Evolutionary conservation across 2,329 filamentous ascomycete genomes (phyloP).

Genomic region (Leptographium lundbergii): DNA sequence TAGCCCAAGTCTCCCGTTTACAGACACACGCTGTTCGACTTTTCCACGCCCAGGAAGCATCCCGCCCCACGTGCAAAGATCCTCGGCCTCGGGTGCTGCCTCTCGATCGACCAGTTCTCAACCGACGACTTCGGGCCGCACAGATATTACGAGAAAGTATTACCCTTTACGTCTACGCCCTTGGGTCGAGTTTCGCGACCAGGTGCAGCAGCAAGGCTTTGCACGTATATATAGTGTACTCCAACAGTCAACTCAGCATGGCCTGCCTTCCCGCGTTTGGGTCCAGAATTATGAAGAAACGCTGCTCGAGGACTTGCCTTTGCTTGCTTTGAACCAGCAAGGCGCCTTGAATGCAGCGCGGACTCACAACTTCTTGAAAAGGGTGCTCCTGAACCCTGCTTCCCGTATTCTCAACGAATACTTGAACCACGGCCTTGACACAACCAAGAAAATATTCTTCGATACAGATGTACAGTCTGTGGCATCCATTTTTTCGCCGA

Average conservation of each 20-base stretch:
- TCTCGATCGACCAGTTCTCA: constrained; percentile 2
- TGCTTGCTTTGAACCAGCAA: constrained; percentile 1
- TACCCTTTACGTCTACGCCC: constrained; percentile 13
- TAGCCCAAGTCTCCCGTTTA: constrained; percentile 6
- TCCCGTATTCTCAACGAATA: constrained; percentile 3
- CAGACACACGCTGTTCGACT: constrained; percentile 3
- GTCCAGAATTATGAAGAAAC: constrained; percentile 1
- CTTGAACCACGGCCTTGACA: neutral
- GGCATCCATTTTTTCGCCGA: neutral
- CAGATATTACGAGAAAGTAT: neutral
- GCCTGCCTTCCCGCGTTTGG: constrained; percentile 1
- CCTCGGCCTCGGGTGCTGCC: neutral
- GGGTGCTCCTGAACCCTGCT: constrained; percentile 1
- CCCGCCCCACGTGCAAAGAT: constrained; percentile 2
- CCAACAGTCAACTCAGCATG: neutral
- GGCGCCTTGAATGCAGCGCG: constrained; percentile 1
- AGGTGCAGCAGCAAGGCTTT: constrained; percentile 22
- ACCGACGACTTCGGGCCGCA: constrained; percentile 4
- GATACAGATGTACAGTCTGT: constrained; percentile 2
- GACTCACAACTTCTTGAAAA: constrained; percentile 1
- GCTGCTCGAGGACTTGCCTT: constrained; percentile 2
- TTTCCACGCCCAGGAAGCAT: neutral
- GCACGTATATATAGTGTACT: constrained; percentile 1
- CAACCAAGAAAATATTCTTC: constrained; percentile 4
- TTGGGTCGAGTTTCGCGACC: constrained; percentile 32